Evolutionary conservation across 2,329 filamentous ascomycete species (phyloP), one percentile per base, ranked within the genome.

Genomic region (Bipolaris victoriae): DNA sequence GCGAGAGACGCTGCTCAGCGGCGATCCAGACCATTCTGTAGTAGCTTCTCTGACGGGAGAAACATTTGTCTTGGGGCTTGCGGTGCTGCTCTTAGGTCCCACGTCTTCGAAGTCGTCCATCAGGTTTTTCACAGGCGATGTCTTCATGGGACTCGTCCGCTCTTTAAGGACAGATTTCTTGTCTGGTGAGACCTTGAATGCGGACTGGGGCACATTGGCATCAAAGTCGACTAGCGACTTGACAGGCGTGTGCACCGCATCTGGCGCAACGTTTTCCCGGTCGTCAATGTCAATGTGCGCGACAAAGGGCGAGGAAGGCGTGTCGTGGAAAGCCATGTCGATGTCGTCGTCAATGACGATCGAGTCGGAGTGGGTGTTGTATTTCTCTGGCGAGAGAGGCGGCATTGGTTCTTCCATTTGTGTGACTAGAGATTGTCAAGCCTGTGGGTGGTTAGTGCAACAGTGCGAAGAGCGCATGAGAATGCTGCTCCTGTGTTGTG

Each of bases 261-360:
- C 53, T 1, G 72, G 71, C 22, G 71, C 68, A 52, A 76, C 61
- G 37, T 77, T 77, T 52, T 78, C 76, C 50, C 77, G 74, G 58
- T 77, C 63, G 24, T 77, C 74, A 24, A 66, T 57, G 16, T 78
- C 77, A 49, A 82, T 66, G 52, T 81, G 76, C 40, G 76, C 71
- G n/a, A 80, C 67, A 65, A 82, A 83, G 13, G 81, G 81, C 36
- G 81, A 83, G 53, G 79, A 82, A 5, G 78, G 77, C 22, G 75
- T 76, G 16, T 79, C 74, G 61, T 79, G 72, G 68, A 72, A 78
- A 44, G 70, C 70, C 46, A 74, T 76, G 43, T 76, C 73, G 29
- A 72, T 66, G 29, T 74, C 72, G 52, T 73, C 71, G 36, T 69
- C 67, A 20, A 58, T 62, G 20, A 54, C 53, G 44, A 67, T 65